These are phyloP conservation scores for Cryptococcus floricola DNA, from an alignment of 1,284 basidiomycete genomes.

Conservation along the genomic window DNA sequence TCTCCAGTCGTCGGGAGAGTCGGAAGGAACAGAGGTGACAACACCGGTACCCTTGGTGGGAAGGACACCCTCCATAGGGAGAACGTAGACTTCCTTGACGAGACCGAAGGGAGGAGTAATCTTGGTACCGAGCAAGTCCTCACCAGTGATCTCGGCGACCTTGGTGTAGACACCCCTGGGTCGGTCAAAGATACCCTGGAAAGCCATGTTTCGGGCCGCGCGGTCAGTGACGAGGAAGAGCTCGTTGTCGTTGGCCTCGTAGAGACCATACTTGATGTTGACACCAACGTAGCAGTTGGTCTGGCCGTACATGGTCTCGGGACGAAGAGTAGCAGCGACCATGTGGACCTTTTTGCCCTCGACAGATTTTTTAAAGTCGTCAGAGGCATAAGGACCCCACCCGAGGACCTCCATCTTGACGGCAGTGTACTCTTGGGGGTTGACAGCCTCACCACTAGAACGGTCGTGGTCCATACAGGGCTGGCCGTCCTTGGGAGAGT, in stretches of 20 bases:
- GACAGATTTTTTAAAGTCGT: conserved; percentile 62
- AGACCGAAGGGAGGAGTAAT: conserved; percentile 83
- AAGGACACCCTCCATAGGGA: conserved; percentile 97
- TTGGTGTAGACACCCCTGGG: conserved; percentile 68
- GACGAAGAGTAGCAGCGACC: conserved; percentile 91
- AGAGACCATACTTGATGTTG: conserved; percentile 86
- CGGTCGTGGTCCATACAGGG: conserved; percentile 99
- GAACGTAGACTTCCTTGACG: conserved; percentile 83
- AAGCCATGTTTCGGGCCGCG: conserved; percentile 95
- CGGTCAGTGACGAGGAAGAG: conserved; percentile 87
- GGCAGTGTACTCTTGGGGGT: conserved; percentile 93
- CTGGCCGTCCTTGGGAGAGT: conserved; percentile 98
- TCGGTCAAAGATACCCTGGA: conserved; percentile 74
- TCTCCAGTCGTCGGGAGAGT: conserved; percentile 95
- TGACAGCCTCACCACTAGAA: conserved; percentile 87
- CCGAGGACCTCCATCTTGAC: conserved; percentile 91
- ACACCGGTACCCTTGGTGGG: conserved; percentile 98
- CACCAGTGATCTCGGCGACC: conserved; percentile 71
- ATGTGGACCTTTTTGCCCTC: conserved; percentile 78
- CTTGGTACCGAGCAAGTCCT: conserved; percentile 80
- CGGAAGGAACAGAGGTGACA: conserved; percentile 95
- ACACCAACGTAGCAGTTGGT: conserved; percentile 97
- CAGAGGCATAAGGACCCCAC: conserved; percentile 62
- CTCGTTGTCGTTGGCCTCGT: conserved; percentile 75
- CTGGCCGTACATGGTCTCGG: conserved; percentile 99